phyloP scores from a whole-genome alignment of 2,329 filamentous ascomycete genomes.

The Curvularia verruculosa region DNA sequence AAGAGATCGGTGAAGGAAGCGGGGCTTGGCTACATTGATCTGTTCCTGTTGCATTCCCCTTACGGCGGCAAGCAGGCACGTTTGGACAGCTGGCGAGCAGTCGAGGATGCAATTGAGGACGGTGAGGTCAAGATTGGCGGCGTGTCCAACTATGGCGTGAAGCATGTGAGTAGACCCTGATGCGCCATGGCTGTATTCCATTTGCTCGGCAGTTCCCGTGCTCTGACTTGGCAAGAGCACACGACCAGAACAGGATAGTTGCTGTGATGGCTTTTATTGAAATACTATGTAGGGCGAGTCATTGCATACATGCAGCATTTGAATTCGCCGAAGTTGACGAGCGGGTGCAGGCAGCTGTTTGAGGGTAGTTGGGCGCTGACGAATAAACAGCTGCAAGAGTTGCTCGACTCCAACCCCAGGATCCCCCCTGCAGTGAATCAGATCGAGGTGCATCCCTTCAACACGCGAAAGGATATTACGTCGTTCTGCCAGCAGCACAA shows the following conservation, averaged over 20 bases:
- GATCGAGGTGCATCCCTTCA: conserved; percentile 81
- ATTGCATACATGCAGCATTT: conserved; percentile 2
- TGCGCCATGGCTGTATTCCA: conserved; percentile 5
- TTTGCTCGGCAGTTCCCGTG: conserved; percentile 12
- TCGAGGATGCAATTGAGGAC: conserved; percentile 75
- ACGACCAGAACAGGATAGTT: conserved; percentile 6
- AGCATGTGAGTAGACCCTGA: conserved; percentile 63
- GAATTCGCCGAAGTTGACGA: conserved; percentile 3
- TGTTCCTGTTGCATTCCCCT: conserved; percentile 80
- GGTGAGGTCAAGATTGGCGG: conserved; percentile 75
- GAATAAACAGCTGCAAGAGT: conserved; percentile 65
- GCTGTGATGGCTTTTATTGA: conserved; percentile 2
- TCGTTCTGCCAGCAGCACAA: conserved; percentile 68
- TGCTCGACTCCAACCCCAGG: conserved; percentile 67
- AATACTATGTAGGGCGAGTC: conserved; percentile 4
- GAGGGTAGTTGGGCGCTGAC: conserved; percentile 23
- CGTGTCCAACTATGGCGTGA: conserved; percentile 78
- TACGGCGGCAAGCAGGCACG: conserved; percentile 74
- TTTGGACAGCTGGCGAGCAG: conserved; percentile 74
- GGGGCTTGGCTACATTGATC: conserved; percentile 75
- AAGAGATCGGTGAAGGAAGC: conserved; percentile 67
- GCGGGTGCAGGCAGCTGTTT: neutral
- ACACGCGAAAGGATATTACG: conserved; percentile 69
- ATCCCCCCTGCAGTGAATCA: conserved; percentile 76
- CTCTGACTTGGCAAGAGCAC: conserved; percentile 8